Conservation (phyloP, 1,284 basidiomycete genomes). For the Sporisorium sorghi region DNA sequence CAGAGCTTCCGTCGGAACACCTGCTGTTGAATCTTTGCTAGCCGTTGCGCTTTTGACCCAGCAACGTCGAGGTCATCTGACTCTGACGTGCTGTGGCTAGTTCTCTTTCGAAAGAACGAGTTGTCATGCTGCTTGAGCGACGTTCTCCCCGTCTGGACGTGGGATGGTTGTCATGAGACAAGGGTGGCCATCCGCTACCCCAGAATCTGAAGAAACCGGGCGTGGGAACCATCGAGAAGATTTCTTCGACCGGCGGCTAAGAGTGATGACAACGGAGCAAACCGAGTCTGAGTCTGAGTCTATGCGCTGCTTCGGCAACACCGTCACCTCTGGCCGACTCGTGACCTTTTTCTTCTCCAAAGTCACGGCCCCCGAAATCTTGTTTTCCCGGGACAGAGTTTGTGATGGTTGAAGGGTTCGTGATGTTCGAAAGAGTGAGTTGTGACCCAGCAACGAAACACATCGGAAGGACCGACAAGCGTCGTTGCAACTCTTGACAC, state of each 20-base stretch:
- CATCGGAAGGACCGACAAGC: neutral
- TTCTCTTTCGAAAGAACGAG: neutral
- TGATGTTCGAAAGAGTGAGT: neutral
- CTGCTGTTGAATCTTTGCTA: neutral
- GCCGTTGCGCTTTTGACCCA: neutral
- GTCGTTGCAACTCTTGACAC: neutral
- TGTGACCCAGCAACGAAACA: neutral
- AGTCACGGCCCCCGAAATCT: neutral
- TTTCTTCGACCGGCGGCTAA: neutral
- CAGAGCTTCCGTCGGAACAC: conserved; percentile 2
- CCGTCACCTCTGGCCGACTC: neutral
- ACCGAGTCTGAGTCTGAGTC: neutral
- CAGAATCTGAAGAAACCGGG: neutral
- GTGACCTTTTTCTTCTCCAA: neutral
- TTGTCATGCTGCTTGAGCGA: neutral
- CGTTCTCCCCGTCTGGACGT: neutral
- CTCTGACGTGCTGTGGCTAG: neutral
- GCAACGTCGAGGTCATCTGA: conserved; percentile 8
- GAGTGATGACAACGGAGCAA: neutral
- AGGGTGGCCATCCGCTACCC: neutral
- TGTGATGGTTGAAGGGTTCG: neutral
- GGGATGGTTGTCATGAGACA: neutral
- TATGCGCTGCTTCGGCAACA: neutral
- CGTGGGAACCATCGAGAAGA: conserved; percentile 1
- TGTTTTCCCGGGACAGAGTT: neutral